Evolutionary conservation across 768 basidiomycete genomes (phyloP).

Genomic region (Pleurotus tuoliensis): DNA sequence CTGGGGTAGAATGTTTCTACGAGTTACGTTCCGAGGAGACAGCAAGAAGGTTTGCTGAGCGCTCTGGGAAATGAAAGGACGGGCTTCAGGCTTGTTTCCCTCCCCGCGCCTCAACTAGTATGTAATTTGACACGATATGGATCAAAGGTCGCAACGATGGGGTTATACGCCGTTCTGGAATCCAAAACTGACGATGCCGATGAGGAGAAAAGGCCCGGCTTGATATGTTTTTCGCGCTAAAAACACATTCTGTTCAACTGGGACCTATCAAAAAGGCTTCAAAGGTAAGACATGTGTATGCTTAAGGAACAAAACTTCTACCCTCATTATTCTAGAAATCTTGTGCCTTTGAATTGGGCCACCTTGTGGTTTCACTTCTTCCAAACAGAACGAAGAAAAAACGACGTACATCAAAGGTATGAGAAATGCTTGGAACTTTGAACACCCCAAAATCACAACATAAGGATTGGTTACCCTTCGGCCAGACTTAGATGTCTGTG

Average conservation of each 20-base stretch:
- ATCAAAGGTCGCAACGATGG: no score
- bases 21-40: not conserved
- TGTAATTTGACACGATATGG: not conserved
- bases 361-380: not conserved
- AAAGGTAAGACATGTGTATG: not conserved
- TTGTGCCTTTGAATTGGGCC: not conserved
- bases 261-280: not conserved
- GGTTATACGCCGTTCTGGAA: not conserved
- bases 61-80: no score
- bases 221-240: not conserved
- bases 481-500: not conserved
- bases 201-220: not conserved
- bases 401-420: slow-evolving; percentile 1
- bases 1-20: no score
- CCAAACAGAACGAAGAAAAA: not conserved
- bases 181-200: not conserved
- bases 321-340: slow-evolving; percentile 4
- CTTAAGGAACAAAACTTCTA: slow-evolving; percentile 1
- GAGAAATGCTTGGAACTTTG: slow-evolving; percentile 1
- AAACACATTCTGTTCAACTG: not conserved
- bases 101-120: not conserved
- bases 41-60: not conserved
- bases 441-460: not conserved
- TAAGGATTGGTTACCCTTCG: not conserved
- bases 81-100: no score